phyloP scores from a whole-genome alignment of 495 filamentous ascomycete genomes.

The Penicillium ochrochloron region DNA sequence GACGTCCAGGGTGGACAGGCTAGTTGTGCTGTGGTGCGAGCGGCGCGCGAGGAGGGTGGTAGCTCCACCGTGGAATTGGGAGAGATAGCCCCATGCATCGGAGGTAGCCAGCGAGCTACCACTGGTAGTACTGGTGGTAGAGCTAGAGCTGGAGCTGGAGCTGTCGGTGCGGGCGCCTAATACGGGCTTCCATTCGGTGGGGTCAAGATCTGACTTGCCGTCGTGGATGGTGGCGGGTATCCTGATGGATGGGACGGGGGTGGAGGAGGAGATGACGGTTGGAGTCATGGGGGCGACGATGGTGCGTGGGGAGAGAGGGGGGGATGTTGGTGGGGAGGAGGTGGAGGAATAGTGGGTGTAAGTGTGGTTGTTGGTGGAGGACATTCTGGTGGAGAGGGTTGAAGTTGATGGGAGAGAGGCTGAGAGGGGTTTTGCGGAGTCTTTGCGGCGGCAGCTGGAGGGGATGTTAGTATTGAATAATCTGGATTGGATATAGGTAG shows the following conservation, averaged over 20 bases:
- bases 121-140: neutral
- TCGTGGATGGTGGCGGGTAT: conserved; percentile 49
- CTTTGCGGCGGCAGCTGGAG: conserved; percentile 56
- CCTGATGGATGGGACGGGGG: conserved; percentile 35
- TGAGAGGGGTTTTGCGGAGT: conserved; percentile 54
- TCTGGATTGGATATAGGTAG: conserved; percentile 14
- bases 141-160: no score
- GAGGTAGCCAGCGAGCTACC: conserved; percentile 40
- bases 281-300: conserved; percentile 53
- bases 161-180: conserved; percentile 31
- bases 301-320: conserved; percentile 44
- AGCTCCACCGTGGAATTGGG: conserved; percentile 48
- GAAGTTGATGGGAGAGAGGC: conserved; percentile 42
- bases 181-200: conserved; percentile 63
- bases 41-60: conserved; percentile 36
- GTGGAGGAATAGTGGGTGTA: conserved; percentile 13
- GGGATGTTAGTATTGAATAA: conserved; percentile 11
- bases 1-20: conserved; percentile 42
- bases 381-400: conserved; percentile 8
- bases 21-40: conserved; percentile 38
- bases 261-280: conserved; percentile 36
- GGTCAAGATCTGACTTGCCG: conserved; percentile 57
- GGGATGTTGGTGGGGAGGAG: conserved; percentile 39
- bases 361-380: neutral
- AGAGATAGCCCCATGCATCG: conserved; percentile 55